phyloP scores from a whole-genome alignment of 257 asterid genomes.

The Buddleja alternifolia region DNA sequence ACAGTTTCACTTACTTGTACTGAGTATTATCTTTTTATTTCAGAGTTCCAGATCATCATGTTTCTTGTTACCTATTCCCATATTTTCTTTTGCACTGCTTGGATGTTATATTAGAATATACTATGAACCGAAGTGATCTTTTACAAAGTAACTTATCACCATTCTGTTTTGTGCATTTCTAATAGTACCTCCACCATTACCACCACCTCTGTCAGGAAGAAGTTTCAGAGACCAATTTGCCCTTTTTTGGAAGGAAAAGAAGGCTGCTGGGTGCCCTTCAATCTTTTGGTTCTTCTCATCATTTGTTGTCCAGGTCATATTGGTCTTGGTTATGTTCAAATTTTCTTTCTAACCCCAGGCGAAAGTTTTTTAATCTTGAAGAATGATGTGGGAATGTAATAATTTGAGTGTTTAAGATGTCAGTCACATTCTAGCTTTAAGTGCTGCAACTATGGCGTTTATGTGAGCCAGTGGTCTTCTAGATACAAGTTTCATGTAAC shows the following conservation, averaged over 20 bases:
- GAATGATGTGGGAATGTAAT: conserved; percentile 21
- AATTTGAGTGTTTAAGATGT: conserved; percentile 17
- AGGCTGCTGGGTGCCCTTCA: conserved; percentile 80
- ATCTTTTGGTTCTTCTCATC: conserved; percentile 74
- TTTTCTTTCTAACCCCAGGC: conserved; percentile 22
- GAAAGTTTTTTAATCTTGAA: conserved; percentile 1
- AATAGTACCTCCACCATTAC: conserved; percentile 90
- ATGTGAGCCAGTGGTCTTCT: not conserved
- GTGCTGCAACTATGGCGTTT: conserved; percentile 12
- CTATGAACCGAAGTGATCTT: not conserved
- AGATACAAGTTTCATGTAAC: not conserved
- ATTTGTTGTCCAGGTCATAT: conserved; percentile 71
- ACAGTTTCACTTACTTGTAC: not conserved
- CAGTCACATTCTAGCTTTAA: not conserved
- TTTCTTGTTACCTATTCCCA: not conserved
- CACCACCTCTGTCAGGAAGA: conserved; percentile 80
- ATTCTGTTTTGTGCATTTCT: conserved; percentile 40
- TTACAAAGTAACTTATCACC: conserved; percentile 31
- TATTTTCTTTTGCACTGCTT: not conserved
- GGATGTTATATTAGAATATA: conserved; percentile 13
- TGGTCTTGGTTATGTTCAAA: conserved; percentile 23
- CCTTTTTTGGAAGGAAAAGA: conserved; percentile 69
- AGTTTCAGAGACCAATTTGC: conserved; percentile 63
- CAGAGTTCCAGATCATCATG: not conserved
- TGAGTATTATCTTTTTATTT: not conserved